These are phyloP conservation scores for Oenanthe javanica DNA, from an alignment of 140 eudicot species.

Conservation along the genomic window DNA sequence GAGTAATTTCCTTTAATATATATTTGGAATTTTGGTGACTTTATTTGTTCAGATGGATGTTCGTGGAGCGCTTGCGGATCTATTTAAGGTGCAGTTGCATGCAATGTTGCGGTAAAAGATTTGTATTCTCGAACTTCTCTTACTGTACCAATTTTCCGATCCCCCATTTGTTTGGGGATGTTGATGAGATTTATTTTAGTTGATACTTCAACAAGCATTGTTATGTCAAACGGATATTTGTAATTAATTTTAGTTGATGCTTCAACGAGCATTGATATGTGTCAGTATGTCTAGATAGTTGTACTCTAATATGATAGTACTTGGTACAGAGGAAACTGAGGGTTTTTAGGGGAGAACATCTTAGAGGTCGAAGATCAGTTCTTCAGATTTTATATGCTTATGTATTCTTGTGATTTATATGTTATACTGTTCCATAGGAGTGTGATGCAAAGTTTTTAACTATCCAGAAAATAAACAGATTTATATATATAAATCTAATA, in stretches of 20 bases:
- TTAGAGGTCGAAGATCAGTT: not conserved
- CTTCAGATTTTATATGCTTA: not conserved
- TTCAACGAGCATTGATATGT: not conserved
- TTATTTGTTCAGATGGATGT: slow-evolving; percentile 71
- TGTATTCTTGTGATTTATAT: not conserved
- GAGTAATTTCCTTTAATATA: not conserved
- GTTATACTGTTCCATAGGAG: not conserved
- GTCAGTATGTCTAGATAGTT: not conserved
- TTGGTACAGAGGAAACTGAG: not conserved
- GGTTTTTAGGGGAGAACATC: not conserved
- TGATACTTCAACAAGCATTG: not conserved
- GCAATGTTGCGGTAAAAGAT: slow-evolving; percentile 41
- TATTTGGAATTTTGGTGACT: not conserved
- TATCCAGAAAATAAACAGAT: no score
- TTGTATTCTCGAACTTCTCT: not conserved
- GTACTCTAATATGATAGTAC: not conserved
- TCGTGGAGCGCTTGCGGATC: slow-evolving; percentile 87
- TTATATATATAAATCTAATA: no score
- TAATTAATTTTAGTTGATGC: not conserved
- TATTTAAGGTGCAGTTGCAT: slow-evolving; percentile 67
- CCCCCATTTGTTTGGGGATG: not conserved
- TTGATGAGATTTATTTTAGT: not conserved
- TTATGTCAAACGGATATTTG: not conserved
- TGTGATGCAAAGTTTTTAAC: not conserved
- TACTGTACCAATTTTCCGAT: not conserved